Percentiles rank a stretch among this genome's conserved stretches.
Evolutionary conservation across 805 yeast species (phyloP).

Genomic region (Pichia rugopelliculosa): DNA sequence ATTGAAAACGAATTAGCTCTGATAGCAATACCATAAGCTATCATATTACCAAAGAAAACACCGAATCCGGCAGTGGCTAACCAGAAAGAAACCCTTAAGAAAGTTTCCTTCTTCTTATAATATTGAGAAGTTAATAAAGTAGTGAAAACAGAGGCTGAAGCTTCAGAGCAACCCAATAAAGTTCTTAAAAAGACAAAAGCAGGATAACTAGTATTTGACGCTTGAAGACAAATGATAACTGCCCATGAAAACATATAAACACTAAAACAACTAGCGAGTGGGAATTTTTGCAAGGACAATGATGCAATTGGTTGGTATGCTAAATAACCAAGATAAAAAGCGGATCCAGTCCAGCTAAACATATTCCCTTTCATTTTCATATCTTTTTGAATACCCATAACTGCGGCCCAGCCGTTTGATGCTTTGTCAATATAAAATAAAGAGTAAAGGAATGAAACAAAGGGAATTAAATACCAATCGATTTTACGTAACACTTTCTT

Average conservation of each 20-base stretch:
- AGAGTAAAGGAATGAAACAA: constrained; percentile 22
- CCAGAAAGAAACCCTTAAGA: constrained; percentile 19
- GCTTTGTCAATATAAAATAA: constrained; percentile 33
- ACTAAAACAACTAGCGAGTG: constrained; percentile 30
- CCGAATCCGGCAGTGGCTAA: constrained; percentile 34
- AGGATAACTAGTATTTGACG: constrained; percentile 31
- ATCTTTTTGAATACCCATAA: constrained; percentile 36
- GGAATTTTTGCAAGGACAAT: constrained; percentile 31
- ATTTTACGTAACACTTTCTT: constrained; percentile 20
- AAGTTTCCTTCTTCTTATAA: constrained; percentile 22
- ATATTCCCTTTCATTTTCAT: constrained; percentile 34
- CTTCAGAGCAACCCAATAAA: constrained; percentile 37
- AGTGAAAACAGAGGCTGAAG: constrained; percentile 24
- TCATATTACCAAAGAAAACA: constrained; percentile 39
- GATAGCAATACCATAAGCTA: constrained; percentile 40
- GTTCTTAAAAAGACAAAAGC: constrained; percentile 40
- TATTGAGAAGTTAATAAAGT: constrained; percentile 25
- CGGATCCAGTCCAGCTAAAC: constrained; percentile 38
- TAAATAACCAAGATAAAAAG: constrained; percentile 36
- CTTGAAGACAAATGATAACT: constrained; percentile 26
- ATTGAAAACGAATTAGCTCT: constrained; percentile 15
- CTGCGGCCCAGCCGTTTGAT: constrained; percentile 36
- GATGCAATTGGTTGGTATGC: constrained; percentile 38
- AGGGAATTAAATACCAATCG: constrained; percentile 28
- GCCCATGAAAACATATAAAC: constrained; percentile 39